Evolutionary conservation across 129 eudicot genomes (phyloP), one percentile per base, ranked within the genome.

Genomic region (Saposhnikovia divaricata): DNA sequence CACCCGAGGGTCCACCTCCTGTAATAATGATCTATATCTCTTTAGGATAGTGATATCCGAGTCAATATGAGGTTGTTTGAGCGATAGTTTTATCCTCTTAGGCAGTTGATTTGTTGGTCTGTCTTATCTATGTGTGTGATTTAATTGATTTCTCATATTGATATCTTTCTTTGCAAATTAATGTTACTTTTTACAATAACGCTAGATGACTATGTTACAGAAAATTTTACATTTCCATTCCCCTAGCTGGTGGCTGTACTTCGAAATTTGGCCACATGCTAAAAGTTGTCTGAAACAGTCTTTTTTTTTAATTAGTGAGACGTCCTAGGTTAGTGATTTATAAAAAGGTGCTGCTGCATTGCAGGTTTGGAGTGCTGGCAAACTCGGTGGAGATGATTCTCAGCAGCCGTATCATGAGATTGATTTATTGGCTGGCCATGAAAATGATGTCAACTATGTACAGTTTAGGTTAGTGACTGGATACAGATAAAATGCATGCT

Each of bases 371-470:
- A 92, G 87, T 90, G 93, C 99, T 77, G 57, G 86, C 47, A 96
- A 89, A 84, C 83, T 83, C 45, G 81, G 75, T 57, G 66, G 79
- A 27, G 99, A 96, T 77, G 96, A 89, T 77, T 85, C 86, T 13
- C 93, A 87, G 76, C 96, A 96, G 78, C 97, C 90, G 57, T 79
- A 74, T 86, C 90, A 92, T 83, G 99, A 96, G 83, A 89, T 92
- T 71, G 99, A 96, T 82, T 76, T 92, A 38, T 85, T 96, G 89
- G 88, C 97, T 55, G 99, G 99, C 55, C 99, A 92, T 74, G 99
- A 96, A 85, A 90, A 96, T 84, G 99, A 96, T 85, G 99, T 96
- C 76, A 96, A 92, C 79, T 96, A 96, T 74, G 99, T 96, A 45
- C 99, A 96, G 82, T 96, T 96, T 91, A 92, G 99, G 98, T 96